Base-by-base conservation (phyloP, 2,329 filamentous ascomycete genomes). In the Fusarium domesticum region DNA sequence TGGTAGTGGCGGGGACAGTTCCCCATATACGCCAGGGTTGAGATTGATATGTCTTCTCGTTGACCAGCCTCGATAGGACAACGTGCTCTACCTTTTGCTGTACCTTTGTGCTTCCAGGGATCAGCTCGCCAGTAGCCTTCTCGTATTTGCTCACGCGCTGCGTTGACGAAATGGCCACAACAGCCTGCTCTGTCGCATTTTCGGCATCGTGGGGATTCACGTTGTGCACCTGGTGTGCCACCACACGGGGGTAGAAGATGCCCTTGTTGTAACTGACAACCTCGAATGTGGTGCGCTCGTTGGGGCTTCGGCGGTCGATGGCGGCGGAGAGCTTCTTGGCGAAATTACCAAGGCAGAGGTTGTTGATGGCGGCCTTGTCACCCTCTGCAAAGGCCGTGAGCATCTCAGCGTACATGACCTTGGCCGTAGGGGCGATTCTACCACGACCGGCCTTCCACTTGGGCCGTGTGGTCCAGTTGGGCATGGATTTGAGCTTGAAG, bases 21-120 rank as follows among this genome's bases (percentile, higher is more conserved):
- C 85, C 84, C 77, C 83, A 85, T 39, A 87, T 64, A 60, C 71
- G 73, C 85, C 85, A 89, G 3, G 73, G 69, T 19, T 64, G 67
- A 43, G 72, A 63, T 59, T 70, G 61, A 52, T 70, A 77, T 16
- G 76, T 78, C 42, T 59, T 64, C 36, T 66, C 68, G 58, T 74
- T 67, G 34, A 77, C 50, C 20, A 64, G 44, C 19, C 73, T 60
- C 58, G 81, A 78, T 35, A 89, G 53, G 31, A 86, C 82, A 5
- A 89, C 51, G 58, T 87, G 80, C 70, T 89, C 85, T 2, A 74
- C 63, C 54, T 83, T 72, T 38, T 78, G 68, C 57, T 77, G 75
- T 51, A 75, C 69, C 58, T 73, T 73, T 35, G 72, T 70, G 47
- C 67, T 72, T 3, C 74, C 75, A 1, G 70, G 65, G 6, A 79